Evolutionary conservation across 2,329 filamentous ascomycete genomes (phyloP), one percentile per base, ranked within the genome.

Genomic region (Pochonia chlamydosporia): DNA sequence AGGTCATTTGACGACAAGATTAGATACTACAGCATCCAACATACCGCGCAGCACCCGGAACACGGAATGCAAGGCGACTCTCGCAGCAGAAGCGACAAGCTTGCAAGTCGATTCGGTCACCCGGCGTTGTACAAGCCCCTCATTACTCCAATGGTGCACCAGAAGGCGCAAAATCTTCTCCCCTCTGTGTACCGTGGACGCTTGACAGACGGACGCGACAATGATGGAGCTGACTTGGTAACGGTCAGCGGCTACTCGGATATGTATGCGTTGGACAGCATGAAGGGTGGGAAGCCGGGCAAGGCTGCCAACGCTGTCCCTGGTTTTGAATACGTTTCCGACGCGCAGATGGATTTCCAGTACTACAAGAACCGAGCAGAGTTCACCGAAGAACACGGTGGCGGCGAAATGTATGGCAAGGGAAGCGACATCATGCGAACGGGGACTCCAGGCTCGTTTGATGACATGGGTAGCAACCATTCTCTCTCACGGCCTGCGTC

Each of bases 71-170:
- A 76, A 48, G 64, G 80, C 63, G 73, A 79, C 46, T 68, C 71
- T 44, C 71, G 73, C 14, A 62, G 72, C 63, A 80, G 77, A 58
- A 84, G 68, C 61, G 90, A 85, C 64, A 85, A 79, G 58, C 78
- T 90, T 47, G 85, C 79, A 50, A 82, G 82, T 21, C 79, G 87
- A 23, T 99, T 96, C 62, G 91, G 90, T 2, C 89, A 99, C 63
- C 93, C 92, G 1, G 90, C 88, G 4, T 75, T 97, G 14, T 96
- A 93, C 72, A 87, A 87, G 65, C 85, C 87, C 3, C 76, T 97
- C 18, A 91, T 92, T 57, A 95, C 90, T 0, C 92, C 92, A 3
- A 96, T 97, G 91, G 92, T 97, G 3, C 86, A 95, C 58, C 86
- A 89, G 46, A 95, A 87, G 66, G 89, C 89, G 3, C 88, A 93